A percentile compares a stretch with the other conserved stretches of the same genome.
Evolutionary conservation across 1,284 basidiomycete genomes (phyloP).

Genomic region (Leucoagaricus sp.): DNA sequence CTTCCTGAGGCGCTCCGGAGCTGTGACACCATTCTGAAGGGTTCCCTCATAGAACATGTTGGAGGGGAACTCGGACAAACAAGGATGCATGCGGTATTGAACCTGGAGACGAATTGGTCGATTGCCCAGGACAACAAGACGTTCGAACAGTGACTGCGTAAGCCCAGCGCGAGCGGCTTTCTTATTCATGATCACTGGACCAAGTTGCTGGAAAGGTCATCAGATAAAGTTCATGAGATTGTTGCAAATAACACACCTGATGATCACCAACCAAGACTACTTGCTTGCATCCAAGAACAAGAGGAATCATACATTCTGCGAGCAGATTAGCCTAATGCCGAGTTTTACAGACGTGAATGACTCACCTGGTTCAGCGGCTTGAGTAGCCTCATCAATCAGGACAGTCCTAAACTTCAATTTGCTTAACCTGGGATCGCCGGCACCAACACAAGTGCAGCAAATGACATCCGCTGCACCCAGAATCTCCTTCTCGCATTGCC

Average conservation of each 20-base stretch:
- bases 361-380: constrained; percentile 95
- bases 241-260: constrained; percentile 45
- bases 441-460: constrained; percentile 98
- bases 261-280: constrained; percentile 98
- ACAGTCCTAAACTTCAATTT: constrained; percentile 99
- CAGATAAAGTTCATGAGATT: not conserved
- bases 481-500: constrained; percentile 97
- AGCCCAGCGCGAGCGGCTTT: constrained; percentile 97
- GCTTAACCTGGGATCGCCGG: constrained; percentile 92
- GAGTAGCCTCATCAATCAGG: constrained; percentile 98
- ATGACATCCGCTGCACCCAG: constrained; percentile 95
- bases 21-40: constrained; percentile 98
- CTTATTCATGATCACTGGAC: constrained; percentile 99
- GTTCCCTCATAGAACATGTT: constrained; percentile 99
- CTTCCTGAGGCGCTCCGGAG: constrained; percentile 94
- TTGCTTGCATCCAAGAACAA: constrained; percentile 98
- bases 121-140: constrained; percentile 93
- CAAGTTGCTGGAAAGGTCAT: constrained; percentile 70
- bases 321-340: constrained; percentile 19
- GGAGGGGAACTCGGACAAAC: constrained; percentile 97
- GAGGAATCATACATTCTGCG: constrained; percentile 97
- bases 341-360: constrained; percentile 19
- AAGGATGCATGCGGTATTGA: constrained; percentile 99
- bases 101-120: constrained; percentile 98
- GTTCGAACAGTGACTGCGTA: constrained; percentile 97